phyloP scores from a whole-genome alignment of 1,284 basidiomycete genomes.

The Melampsora occidentalis region DNA sequence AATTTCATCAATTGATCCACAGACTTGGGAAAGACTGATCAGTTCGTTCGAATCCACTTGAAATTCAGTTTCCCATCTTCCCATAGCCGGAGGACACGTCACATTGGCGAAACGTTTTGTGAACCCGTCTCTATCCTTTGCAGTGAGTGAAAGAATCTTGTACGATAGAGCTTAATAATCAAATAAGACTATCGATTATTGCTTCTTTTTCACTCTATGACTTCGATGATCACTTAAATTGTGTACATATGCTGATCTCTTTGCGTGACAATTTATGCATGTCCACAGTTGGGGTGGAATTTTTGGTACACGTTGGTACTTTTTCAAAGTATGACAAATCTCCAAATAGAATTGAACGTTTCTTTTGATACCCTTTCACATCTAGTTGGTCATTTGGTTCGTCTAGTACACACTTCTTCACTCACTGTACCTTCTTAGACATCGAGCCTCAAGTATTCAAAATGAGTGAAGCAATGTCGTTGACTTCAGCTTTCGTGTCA shows the following conservation, averaged over 20 bases:
- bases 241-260: too few relatives aligned
- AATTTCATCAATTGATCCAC: background rate
- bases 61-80: constrained; percentile 49
- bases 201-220: too few relatives aligned
- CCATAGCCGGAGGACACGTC: constrained; percentile 67
- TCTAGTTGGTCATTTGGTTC: constrained; percentile 14
- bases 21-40: too few relatives aligned
- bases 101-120: constrained; percentile 74
- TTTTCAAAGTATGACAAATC: too few relatives aligned
- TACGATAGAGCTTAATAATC: too few relatives aligned
- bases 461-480: too few relatives aligned
- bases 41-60: too few relatives aligned
- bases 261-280: too few relatives aligned
- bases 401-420: background rate
- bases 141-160: constrained; percentile 44
- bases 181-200: too few relatives aligned
- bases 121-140: constrained; percentile 67
- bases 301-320: constrained; percentile 28
- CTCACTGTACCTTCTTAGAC: background rate
- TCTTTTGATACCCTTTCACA: too few relatives aligned
- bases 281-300: background rate
- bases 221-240: too few relatives aligned
- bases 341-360: too few relatives aligned
- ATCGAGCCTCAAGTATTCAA: constrained; percentile 11
- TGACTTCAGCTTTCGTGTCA: constrained; percentile 45